Base-by-base conservation (phyloP, 148 eudicot species). In the Chenopodium suecicum region DNA sequence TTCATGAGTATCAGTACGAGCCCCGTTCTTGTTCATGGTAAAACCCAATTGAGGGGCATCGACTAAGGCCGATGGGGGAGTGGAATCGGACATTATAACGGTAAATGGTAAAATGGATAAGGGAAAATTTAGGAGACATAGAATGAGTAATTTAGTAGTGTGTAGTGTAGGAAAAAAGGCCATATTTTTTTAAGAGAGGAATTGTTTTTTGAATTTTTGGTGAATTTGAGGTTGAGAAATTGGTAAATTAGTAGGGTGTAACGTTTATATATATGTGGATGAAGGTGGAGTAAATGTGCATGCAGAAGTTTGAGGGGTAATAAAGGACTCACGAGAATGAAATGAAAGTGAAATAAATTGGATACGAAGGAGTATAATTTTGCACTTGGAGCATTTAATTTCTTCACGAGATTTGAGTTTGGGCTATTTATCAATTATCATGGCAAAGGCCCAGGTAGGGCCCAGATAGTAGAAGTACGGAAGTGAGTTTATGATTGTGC, bases 1-100 rank as follows among this genome's bases (percentile, higher is more conserved):
- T 77, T 96, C 99, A 1, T 66, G 81, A 34, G 85, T 20, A 37
- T 96, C 92, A 0, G 99, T 96, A 2, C 85, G 76, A 7, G 95
- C 94, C n/a, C 91, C 90, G n/a, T 85, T 87, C 34, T 77, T 86
- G 62, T 82, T 86, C 83, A 83, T 86, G 20, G 97, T 62, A 31
- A 86, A 84, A 11, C 89, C 91, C 4, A 88, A 77, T 84, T 93
- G 98, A 0, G 98, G 98, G 41, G 91, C 92, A 19, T 96, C 94
- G 2, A 90, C 89, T 31, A 92, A 87, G 74, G 91, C 88, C 2
- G 91, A 82, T 9, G 95, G 89, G 16, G 84, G 81, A 2, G 92
- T 90, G 1, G 98, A 95, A 34, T 92, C 93, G 0, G 99, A 82
- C 85, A 87, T 88, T 56, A 87, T 67, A 8, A 94, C 91, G 4